Evolutionary conservation across 2,329 filamentous ascomycete species (phyloP).

Genomic region (Cladophialophora immunda): DNA sequence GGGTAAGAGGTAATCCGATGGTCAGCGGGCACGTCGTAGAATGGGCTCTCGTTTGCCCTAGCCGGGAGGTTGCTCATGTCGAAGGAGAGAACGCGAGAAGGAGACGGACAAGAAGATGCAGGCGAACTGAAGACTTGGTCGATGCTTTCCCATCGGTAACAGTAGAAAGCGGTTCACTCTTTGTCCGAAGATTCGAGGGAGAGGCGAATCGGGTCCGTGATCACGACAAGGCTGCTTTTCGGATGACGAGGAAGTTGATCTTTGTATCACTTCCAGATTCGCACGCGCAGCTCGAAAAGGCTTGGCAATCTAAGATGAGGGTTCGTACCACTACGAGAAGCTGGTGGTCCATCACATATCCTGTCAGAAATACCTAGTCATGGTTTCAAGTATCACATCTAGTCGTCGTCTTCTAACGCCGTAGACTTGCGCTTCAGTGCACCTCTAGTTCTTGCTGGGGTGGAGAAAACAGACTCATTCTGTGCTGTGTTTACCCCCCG

Average conservation of each 20-base stretch:
- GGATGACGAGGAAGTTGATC: slow-evolving; percentile 16
- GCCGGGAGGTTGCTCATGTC: slow-evolving; percentile 39
- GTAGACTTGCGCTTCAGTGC: slow-evolving; percentile 12
- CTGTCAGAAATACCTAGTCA: not conserved
- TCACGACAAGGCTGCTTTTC: slow-evolving; percentile 7
- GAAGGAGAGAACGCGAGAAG: slow-evolving; percentile 19
- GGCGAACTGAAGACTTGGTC: slow-evolving; percentile 18
- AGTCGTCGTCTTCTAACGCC: slow-evolving; percentile 3
- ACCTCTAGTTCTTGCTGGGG: not conserved
- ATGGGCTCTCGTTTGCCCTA: slow-evolving; percentile 35
- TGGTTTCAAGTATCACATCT: not conserved
- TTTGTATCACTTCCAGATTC: not conserved
- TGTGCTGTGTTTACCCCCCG: not conserved
- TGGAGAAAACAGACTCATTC: not conserved
- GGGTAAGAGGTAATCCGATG: slow-evolving; percentile 26
- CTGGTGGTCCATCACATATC: not conserved
- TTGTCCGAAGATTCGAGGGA: not conserved
- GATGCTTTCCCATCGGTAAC: slow-evolving; percentile 22
- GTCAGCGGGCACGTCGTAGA: slow-evolving; percentile 17
- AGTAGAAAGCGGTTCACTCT: not conserved
- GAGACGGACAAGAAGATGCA: slow-evolving; percentile 10
- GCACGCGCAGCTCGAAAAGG: not conserved
- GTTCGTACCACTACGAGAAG: not conserved
- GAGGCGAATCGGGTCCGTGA: not conserved
- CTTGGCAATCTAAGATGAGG: slow-evolving; percentile 6